phyloP scores from a whole-genome alignment of 2,329 filamentous ascomycete genomes.

The Pestalotiopsis fici region DNA sequence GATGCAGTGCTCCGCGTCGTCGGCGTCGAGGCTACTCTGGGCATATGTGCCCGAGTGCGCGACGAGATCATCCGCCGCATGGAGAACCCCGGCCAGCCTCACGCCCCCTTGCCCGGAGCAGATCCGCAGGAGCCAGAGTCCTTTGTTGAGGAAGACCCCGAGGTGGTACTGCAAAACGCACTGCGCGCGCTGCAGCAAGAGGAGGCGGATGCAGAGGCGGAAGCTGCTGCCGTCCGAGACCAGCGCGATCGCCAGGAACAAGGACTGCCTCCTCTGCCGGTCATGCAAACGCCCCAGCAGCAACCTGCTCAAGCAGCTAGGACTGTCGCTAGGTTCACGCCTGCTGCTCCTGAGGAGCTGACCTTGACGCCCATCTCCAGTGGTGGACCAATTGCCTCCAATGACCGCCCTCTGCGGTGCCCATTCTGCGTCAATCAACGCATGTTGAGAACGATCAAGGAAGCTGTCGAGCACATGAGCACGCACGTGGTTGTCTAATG shows the following conservation, averaged over 20 bases:
- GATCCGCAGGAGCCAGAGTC: conserved; percentile 24
- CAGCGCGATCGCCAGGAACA: conserved; percentile 51
- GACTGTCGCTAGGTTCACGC: conserved; percentile 22
- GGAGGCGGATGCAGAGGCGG: conserved; percentile 59
- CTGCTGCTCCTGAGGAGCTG: conserved; percentile 36
- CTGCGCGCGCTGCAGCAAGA: conserved; percentile 60
- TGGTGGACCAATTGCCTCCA: conserved; percentile 43
- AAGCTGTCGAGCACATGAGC: conserved; percentile 63
- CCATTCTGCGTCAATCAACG: conserved; percentile 64
- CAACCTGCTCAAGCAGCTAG: conserved; percentile 16
- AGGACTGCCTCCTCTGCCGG: conserved; percentile 32
- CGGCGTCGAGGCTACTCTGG: conserved; percentile 55
- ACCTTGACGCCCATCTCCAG: conserved; percentile 58
- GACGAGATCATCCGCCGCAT: conserved; percentile 55
- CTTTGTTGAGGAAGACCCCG: conserved; percentile 53
- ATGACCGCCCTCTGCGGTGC: conserved; percentile 55
- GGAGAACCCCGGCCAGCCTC: conserved; percentile 36
- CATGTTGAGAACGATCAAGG: conserved; percentile 61
- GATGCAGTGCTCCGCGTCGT: conserved; percentile 58
- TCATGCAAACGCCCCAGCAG: conserved; percentile 22
- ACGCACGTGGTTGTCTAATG: conserved; percentile 59
- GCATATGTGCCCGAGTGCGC: conserved; percentile 57
- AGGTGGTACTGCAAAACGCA: conserved; percentile 60
- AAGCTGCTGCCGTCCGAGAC: conserved; percentile 54
- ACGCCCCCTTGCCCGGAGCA: conserved; percentile 22